Percentiles rank a stretch among this genome's conserved stretches.
phyloP scores from a whole-genome alignment of 2,329 filamentous ascomycete species.

The Ceratocystis huliohia region DNA sequence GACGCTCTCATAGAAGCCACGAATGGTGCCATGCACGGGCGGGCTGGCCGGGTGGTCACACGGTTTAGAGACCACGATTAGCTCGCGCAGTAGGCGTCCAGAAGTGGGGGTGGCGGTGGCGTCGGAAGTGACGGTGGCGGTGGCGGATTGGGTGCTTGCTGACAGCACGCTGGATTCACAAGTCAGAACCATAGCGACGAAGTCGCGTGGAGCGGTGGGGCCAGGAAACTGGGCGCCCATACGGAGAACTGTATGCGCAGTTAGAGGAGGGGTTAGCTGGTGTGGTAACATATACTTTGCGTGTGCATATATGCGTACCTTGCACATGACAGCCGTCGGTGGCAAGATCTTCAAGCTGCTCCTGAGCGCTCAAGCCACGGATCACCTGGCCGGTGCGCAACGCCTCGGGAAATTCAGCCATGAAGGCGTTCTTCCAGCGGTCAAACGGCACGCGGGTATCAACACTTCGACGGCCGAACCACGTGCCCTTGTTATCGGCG shows the following conservation, averaged over 20 bases:
- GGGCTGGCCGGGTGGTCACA: constrained; percentile 64
- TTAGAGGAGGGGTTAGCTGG: constrained; percentile 15
- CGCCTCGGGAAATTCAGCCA: constrained; percentile 62
- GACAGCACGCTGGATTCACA: constrained; percentile 21
- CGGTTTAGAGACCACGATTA: constrained; percentile 78
- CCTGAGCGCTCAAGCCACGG: constrained; percentile 74
- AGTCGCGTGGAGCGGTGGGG: constrained; percentile 77
- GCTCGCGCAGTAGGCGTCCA: constrained; percentile 47
- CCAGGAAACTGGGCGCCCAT: constrained; percentile 82
- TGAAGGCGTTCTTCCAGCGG: constrained; percentile 63
- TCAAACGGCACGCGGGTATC: constrained; percentile 67
- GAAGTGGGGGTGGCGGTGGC: background rate
- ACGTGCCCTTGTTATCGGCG: constrained; percentile 71
- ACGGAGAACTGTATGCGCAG: constrained; percentile 51
- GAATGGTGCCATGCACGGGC: constrained; percentile 57
- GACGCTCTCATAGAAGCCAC: constrained; percentile 80
- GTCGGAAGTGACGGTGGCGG: background rate
- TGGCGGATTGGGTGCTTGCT: background rate
- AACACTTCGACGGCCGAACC: constrained; percentile 78
- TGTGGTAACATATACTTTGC: too few relatives aligned
- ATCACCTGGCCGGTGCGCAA: constrained; percentile 61
- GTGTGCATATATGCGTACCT: constrained; percentile 8
- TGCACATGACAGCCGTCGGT: constrained; percentile 23
- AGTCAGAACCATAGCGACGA: constrained; percentile 65
- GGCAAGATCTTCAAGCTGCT: constrained; percentile 50